Percentiles rank a stretch among this genome's conserved stretches.
phyloP scores from a whole-genome alignment of 257 asterid genomes.

The Jaltomata sinuosa region DNA sequence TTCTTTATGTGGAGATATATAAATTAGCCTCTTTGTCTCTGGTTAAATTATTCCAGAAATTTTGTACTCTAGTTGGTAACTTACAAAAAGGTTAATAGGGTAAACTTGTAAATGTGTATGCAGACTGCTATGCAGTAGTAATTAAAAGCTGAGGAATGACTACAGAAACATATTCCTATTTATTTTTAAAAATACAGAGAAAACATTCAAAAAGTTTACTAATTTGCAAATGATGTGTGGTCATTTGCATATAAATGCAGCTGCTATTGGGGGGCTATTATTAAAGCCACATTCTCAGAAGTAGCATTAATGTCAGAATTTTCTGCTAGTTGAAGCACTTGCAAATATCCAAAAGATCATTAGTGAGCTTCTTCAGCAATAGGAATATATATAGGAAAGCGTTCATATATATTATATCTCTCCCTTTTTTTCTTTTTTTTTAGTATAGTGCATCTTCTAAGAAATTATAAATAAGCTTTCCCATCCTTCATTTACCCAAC shows the following conservation, averaged over 20 bases:
- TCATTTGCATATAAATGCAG: neutral
- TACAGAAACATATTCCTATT: neutral
- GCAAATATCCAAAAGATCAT: neutral
- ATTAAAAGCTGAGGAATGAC: neutral
- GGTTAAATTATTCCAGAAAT: neutral
- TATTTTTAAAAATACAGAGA: neutral
- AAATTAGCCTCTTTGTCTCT: neutral
- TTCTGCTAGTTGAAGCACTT: neutral
- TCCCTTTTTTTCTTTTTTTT: no score
- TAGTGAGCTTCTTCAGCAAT: neutral
- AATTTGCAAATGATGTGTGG: conserved; percentile 1
- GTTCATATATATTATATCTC: neutral
- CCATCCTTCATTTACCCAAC: neutral
- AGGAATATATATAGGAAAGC: neutral
- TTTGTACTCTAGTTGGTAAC: neutral
- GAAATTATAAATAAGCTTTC: neutral
- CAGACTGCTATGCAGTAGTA: no score
- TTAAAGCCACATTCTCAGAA: neutral
- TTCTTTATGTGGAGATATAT: neutral
- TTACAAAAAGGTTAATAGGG: neutral
- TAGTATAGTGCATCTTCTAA: neutral
- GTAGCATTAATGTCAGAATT: conserved; percentile 5
- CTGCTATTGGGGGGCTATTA: neutral
- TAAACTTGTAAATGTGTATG: neutral
- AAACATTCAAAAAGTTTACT: neutral